Evolutionary conservation across 768 basidiomycete species (phyloP).

Genomic region (Boletus huronensis): DNA sequence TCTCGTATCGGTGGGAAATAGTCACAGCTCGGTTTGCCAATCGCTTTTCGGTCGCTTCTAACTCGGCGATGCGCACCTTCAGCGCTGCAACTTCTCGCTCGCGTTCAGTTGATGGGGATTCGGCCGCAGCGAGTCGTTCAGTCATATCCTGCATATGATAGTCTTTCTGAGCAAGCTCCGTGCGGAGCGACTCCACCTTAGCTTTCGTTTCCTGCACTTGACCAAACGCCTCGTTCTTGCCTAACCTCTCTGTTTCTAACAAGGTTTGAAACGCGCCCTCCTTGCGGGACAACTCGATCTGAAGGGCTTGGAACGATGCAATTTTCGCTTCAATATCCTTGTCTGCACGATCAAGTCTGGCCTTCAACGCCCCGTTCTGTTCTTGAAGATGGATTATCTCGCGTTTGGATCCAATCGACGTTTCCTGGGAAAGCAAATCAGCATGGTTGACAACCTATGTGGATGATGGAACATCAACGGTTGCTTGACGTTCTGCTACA

Average conservation of each 20-base stretch:
- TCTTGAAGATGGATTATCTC: conserved; percentile 21
- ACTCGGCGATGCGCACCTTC: conserved; percentile 22
- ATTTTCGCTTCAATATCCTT: conserved; percentile 9
- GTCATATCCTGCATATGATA: conserved; percentile 18
- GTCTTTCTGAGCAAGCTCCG: conserved; percentile 22
- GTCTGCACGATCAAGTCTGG: conserved; percentile 12
- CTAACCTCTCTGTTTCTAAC: conserved; percentile 23
- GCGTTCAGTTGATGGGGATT: conserved; percentile 22
- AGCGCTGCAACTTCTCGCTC: conserved; percentile 27
- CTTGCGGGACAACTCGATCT: conserved; percentile 23
- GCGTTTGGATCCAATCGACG: conserved; percentile 8
- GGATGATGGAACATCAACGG: conserved; percentile 12
- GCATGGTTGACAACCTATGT: too few species aligned
- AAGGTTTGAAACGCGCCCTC: conserved; percentile 24
- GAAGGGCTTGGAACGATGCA: conserved; percentile 14
- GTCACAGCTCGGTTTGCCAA: conserved; percentile 24
- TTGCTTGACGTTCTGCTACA: conserved; percentile 13
- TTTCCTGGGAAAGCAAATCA: conserved; percentile 16
- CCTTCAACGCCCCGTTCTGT: conserved; percentile 18
- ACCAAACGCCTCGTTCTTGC: conserved; percentile 18
- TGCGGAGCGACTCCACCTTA: conserved; percentile 19
- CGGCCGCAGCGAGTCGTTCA: conserved; percentile 21
- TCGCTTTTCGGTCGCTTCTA: conserved; percentile 30
- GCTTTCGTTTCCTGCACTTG: conserved; percentile 19
- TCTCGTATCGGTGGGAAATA: conserved; percentile 40